Evolutionary conservation across 345 rosid species (phyloP).

Genomic region (Iberis pinnata): DNA sequence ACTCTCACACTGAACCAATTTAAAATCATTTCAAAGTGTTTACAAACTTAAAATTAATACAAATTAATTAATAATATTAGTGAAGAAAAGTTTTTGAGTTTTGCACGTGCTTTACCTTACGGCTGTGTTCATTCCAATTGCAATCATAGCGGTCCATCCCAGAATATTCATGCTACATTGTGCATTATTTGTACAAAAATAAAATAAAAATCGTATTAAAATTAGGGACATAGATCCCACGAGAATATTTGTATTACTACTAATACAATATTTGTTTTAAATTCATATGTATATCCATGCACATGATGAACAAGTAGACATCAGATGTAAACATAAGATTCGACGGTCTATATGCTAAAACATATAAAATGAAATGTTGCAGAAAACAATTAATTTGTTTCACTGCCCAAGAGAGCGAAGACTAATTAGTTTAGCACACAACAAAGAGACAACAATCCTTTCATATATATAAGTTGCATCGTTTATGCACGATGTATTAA

Average conservation of each 20-base stretch:
- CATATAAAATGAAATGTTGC: no score
- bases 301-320: neutral
- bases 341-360: no score
- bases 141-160: slow-evolving; percentile 82
- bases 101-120: slow-evolving; percentile 43
- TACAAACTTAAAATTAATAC: neutral
- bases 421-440: neutral
- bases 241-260: neutral
- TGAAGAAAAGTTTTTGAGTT: neutral
- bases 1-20: slow-evolving; percentile 56
- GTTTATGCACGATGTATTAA: slow-evolving; percentile 5
- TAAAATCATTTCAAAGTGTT: neutral
- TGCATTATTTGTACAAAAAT: no score
- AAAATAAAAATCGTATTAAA: neutral
- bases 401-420: slow-evolving; percentile 30
- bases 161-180: slow-evolving; percentile 53
- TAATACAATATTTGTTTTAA: no score
- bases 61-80: no score
- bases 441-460: neutral
- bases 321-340: no score
- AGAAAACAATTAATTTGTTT: neutral
- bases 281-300: no score
- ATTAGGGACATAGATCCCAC: neutral
- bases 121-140: slow-evolving; percentile 77
- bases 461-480: slow-evolving; percentile 7